phyloP scores from a whole-genome alignment of 148 eudicot genomes.

The Tetragonia tetragonoides region DNA sequence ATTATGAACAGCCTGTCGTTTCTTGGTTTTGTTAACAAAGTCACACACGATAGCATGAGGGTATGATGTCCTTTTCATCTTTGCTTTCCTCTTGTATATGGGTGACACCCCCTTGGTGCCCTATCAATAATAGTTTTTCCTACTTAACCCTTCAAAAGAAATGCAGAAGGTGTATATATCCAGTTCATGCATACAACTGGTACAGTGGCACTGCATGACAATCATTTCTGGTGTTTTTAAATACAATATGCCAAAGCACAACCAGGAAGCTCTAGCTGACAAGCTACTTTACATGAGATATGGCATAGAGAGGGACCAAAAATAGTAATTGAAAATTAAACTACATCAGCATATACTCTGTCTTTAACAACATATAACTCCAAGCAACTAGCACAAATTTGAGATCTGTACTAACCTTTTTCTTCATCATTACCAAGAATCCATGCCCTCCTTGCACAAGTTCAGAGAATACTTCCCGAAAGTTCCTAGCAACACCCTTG shows the following conservation, averaged over 20 bases:
- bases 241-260: not conserved
- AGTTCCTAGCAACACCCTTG: conserved; percentile 98
- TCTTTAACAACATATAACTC: not conserved
- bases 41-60: no score
- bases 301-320: not conserved
- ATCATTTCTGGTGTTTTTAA: not conserved
- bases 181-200: not conserved
- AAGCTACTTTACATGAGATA: not conserved
- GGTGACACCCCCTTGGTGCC: no score
- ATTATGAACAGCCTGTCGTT: no score
- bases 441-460: conserved; percentile 99
- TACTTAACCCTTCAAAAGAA: no score
- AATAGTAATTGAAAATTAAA: not conserved
- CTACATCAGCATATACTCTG: not conserved
- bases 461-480: conserved; percentile 94
- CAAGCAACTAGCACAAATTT: not conserved
- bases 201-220: not conserved
- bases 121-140: no score
- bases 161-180: no score
- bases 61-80: no score
- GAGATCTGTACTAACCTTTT: conserved; percentile 58
- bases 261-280: conserved; percentile 14
- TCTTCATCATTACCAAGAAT: conserved; percentile 92
- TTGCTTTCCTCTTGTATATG: no score
- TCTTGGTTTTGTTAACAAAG: no score